These are phyloP conservation scores for Sclerotinia sclerotiorum DNA, from an alignment of 2,329 filamentous ascomycete genomes.

Conservation along the genomic window DNA sequence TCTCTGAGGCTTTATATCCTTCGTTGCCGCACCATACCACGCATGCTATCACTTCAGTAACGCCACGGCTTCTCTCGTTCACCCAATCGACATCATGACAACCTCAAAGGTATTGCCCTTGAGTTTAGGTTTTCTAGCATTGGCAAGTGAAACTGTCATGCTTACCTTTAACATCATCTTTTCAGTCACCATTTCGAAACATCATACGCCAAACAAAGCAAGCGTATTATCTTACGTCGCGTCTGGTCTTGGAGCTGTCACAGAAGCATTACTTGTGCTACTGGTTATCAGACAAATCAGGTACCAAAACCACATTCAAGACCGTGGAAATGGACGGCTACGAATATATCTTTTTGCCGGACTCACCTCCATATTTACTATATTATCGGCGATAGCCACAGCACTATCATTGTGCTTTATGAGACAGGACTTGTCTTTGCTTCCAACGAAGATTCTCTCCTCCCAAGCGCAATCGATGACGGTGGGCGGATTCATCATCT, in stretches of 20 bases:
- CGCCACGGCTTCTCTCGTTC: conserved; percentile 10
- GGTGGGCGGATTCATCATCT: conserved; percentile 36
- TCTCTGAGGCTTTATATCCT: neutral
- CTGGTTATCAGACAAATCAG: conserved; percentile 36
- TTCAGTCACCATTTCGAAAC: conserved; percentile 31
- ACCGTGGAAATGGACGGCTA: conserved; percentile 33
- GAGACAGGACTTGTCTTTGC: conserved; percentile 27
- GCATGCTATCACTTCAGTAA: conserved; percentile 15
- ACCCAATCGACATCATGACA: conserved; percentile 29
- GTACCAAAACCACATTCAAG: conserved; percentile 36
- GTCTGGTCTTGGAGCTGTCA: conserved; percentile 32
- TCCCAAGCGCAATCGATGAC: conserved; percentile 31
- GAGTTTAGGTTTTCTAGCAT: conserved; percentile 36
- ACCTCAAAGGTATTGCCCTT: conserved; percentile 31
- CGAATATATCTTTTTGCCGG: conserved; percentile 37
- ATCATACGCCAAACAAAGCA: conserved; percentile 23
- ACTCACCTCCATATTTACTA: conserved; percentile 32
- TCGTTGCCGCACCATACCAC: conserved; percentile 14
- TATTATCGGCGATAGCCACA: conserved; percentile 34
- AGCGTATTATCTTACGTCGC: conserved; percentile 35
- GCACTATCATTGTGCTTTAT: conserved; percentile 35
- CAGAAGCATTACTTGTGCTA: conserved; percentile 31
- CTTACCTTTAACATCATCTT: conserved; percentile 39
- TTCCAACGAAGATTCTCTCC: conserved; percentile 30
- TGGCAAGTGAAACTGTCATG: conserved; percentile 35